Conservation (phyloP, 495 filamentous ascomycete genomes). For the Aspergillus avenaceus region DNA sequence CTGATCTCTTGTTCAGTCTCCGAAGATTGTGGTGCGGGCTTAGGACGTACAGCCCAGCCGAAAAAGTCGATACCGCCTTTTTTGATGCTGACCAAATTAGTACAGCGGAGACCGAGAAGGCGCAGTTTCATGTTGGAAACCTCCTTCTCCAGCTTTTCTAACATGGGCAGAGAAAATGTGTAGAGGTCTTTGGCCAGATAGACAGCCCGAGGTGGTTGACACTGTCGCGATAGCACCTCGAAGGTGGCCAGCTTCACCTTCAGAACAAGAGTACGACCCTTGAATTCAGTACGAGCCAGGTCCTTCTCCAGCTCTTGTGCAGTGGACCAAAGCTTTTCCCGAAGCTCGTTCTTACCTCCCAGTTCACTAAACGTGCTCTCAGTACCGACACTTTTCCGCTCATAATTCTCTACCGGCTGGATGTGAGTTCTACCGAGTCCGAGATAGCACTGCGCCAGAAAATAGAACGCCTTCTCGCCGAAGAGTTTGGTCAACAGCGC, state of each 20-base stretch:
- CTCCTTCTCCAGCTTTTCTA: slow-evolving; percentile 81
- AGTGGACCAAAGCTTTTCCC: slow-evolving; percentile 70
- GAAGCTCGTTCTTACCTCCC: slow-evolving; percentile 58
- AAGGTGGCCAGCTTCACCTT: slow-evolving; percentile 96
- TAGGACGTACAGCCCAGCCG: slow-evolving; percentile 41
- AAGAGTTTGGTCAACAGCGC: slow-evolving; percentile 72
- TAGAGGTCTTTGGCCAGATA: slow-evolving; percentile 77
- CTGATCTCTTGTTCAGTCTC: slow-evolving; percentile 58
- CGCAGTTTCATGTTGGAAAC: slow-evolving; percentile 76
- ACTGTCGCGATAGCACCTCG: slow-evolving; percentile 83
- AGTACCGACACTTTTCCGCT: slow-evolving; percentile 90
- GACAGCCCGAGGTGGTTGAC: slow-evolving; percentile 67
- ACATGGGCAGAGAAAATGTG: slow-evolving; percentile 73
- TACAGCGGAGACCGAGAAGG: slow-evolving; percentile 84
- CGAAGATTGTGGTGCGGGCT: slow-evolving; percentile 7
- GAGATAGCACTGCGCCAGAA: slow-evolving; percentile 78
- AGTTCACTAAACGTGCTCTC: slow-evolving; percentile 91
- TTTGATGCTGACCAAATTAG: slow-evolving; percentile 79
- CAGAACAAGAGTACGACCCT: slow-evolving; percentile 81
- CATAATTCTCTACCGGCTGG: slow-evolving; percentile 82
- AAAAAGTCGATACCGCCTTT: slow-evolving; percentile 79
- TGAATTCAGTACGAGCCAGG: slow-evolving; percentile 71
- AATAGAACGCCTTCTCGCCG: slow-evolving; percentile 85
- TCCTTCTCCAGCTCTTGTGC: slow-evolving; percentile 90
- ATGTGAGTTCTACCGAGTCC: slow-evolving; percentile 86